Conservation (phyloP, 2,329 filamentous ascomycete genomes). For the Juglanconis oblonga region DNA sequence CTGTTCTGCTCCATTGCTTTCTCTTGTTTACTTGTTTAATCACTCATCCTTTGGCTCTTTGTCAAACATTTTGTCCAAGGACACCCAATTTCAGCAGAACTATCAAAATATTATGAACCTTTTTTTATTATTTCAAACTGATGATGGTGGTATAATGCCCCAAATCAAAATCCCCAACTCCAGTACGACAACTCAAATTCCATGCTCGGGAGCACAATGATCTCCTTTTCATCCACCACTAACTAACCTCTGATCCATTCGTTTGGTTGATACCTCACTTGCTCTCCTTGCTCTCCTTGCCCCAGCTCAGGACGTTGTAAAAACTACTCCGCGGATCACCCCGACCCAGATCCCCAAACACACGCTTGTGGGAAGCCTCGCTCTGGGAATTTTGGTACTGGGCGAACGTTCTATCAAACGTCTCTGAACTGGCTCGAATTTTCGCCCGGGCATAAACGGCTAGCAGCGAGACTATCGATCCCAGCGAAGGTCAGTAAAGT, state of each 20-base stretch:
- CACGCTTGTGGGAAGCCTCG: constrained; percentile 30
- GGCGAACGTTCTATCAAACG: constrained; percentile 36
- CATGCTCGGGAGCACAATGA: background rate
- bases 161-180: background rate
- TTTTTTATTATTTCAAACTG: too few relatives aligned
- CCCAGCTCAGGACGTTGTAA: constrained; percentile 15
- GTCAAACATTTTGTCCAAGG: too few relatives aligned
- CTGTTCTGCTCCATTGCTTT: too few relatives aligned
- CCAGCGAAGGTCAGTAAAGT: background rate
- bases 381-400: constrained; percentile 37
- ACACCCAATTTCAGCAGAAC: too few relatives aligned
- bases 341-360: constrained; percentile 27
- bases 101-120: too few relatives aligned
- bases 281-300: background rate
- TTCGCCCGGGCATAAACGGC: constrained; percentile 31
- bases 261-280: too few relatives aligned
- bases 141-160: too few relatives aligned
- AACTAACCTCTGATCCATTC: too few relatives aligned
- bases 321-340: constrained; percentile 13
- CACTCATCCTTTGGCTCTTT: too few relatives aligned
- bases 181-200: background rate
- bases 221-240: background rate
- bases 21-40: too few relatives aligned
- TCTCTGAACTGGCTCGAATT: constrained; percentile 30
- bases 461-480: constrained; percentile 13